These are phyloP conservation scores for Amanita phalloides DNA, from an alignment of 768 basidiomycete species.

Conservation along the genomic window DNA sequence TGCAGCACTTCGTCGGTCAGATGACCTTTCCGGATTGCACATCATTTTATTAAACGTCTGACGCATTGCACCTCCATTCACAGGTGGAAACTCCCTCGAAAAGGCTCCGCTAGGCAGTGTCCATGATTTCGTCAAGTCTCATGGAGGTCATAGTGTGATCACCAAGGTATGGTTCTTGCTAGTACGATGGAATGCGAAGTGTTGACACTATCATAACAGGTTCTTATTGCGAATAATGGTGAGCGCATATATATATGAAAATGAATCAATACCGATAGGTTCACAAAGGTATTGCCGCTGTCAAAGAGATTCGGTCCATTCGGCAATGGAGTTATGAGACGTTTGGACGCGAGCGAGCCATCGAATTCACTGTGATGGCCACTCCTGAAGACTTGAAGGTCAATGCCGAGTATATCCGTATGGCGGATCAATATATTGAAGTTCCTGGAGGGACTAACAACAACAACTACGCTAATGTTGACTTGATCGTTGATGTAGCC, in stretches of 20 bases:
- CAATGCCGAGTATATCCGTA: constrained; percentile 99
- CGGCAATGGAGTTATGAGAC: constrained; percentile 99
- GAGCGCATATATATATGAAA: constrained; percentile 1
- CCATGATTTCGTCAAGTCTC: constrained; percentile 79
- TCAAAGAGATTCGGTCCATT: constrained; percentile 98
- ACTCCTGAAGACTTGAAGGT: constrained; percentile 98
- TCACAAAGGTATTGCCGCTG: constrained; percentile 85
- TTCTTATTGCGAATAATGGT: constrained; percentile 99
- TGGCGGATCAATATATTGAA: constrained; percentile 99
- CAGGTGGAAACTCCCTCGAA: constrained; percentile 90
- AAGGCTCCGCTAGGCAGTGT: constrained; percentile 71
- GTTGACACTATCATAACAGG: constrained; percentile 32
- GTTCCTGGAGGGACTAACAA: constrained; percentile 98
- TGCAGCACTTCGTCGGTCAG: constrained; percentile 43
- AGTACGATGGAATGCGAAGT: constrained; percentile 1
- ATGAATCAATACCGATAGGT: constrained; percentile 10
- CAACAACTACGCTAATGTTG: constrained; percentile 99
- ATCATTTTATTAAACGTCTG: constrained; percentile 6
- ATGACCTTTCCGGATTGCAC: constrained; percentile 3
- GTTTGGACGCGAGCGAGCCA: constrained; percentile 89
- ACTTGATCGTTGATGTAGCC: constrained; percentile 96
- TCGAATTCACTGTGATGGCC: constrained; percentile 99
- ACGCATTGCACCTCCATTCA: constrained; percentile 7
- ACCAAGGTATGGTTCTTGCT: constrained; percentile 62
- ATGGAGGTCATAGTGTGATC: constrained; percentile 97